Conservation (phyloP, 1,284 basidiomycete genomes). For the Tetrapyrgos nigripes region DNA sequence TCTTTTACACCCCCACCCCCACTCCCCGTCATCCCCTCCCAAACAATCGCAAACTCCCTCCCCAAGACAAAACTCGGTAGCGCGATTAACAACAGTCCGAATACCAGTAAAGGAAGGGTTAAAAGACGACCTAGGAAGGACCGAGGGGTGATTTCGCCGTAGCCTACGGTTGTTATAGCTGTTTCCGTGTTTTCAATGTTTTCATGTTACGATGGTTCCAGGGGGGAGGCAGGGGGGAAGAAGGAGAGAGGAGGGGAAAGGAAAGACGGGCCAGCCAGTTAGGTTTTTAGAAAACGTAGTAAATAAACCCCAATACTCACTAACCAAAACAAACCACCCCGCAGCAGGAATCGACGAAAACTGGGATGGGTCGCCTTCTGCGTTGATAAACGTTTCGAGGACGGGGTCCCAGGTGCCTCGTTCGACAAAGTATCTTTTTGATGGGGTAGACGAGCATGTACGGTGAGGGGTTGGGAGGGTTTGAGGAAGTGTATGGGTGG, state of each 20-base stretch:
- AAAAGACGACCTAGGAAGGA: slow-evolving; percentile 84
- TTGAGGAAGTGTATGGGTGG: too few species aligned
- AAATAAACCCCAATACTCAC: too few species aligned
- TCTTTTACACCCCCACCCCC: too few species aligned
- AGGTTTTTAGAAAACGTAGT: too few species aligned
- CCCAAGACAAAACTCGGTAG: slow-evolving; percentile 90
- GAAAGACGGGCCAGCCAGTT: too few species aligned
- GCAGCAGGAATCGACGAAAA: slow-evolving; percentile 46
- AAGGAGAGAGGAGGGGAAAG: neutral
- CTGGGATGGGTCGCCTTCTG: slow-evolving; percentile 81
- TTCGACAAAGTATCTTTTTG: slow-evolving; percentile 87
- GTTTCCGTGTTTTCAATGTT: too few species aligned
- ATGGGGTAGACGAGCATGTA: too few species aligned
- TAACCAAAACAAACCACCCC: slow-evolving; percentile 50
- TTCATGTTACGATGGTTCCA: too few species aligned
- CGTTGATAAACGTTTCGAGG: slow-evolving; percentile 81
- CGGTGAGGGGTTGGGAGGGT: too few species aligned
- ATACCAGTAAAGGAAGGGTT: slow-evolving; percentile 84
- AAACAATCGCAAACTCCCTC: slow-evolving; percentile 86
- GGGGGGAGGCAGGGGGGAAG: neutral
- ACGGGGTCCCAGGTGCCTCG: slow-evolving; percentile 86
- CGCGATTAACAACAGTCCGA: slow-evolving; percentile 86
- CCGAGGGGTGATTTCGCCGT: slow-evolving; percentile 86
- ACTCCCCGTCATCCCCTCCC: slow-evolving; percentile 72
- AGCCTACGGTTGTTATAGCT: slow-evolving; percentile 88